These are phyloP conservation scores for Starmerella stellata DNA, from an alignment of 805 yeast species.

Conservation along the genomic window DNA sequence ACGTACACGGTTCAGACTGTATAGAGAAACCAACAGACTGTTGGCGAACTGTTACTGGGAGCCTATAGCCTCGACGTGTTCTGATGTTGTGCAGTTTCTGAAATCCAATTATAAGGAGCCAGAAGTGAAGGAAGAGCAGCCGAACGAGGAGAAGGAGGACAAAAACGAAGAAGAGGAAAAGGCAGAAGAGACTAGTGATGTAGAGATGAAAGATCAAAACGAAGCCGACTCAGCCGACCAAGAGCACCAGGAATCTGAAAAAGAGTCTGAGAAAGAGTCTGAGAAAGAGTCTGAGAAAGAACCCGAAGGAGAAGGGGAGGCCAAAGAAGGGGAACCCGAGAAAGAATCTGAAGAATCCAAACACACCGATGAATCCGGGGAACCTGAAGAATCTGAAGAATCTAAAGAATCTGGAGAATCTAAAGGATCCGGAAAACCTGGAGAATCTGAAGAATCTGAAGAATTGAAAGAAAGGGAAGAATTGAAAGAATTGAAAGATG, in stretches of 20 bases:
- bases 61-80: constrained; percentile 20
- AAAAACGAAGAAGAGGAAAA: not conserved
- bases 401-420: no score
- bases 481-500: no score
- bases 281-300: no score
- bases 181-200: not conserved
- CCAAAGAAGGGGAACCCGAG: not conserved
- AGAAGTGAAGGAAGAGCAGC: not conserved
- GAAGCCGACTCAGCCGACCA: no score
- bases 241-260: not conserved
- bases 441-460: no score
- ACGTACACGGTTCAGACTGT: constrained; percentile 23
- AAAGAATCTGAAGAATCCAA: not conserved
- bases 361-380: no score
- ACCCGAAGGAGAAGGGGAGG: not conserved
- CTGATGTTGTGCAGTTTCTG: constrained; percentile 17
- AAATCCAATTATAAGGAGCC: constrained; percentile 2
- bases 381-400: no score
- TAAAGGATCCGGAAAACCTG: no score
- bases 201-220: not conserved
- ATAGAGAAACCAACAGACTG: constrained; percentile 21
- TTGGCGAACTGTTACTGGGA: constrained; percentile 22
- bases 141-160: not conserved
- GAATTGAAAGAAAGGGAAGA: no score
- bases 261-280: no score